A percentile compares a stretch with the other conserved stretches of the same genome.
phyloP scores from a whole-genome alignment of 768 basidiomycete species.

The Stropharia rugosoannulata region DNA sequence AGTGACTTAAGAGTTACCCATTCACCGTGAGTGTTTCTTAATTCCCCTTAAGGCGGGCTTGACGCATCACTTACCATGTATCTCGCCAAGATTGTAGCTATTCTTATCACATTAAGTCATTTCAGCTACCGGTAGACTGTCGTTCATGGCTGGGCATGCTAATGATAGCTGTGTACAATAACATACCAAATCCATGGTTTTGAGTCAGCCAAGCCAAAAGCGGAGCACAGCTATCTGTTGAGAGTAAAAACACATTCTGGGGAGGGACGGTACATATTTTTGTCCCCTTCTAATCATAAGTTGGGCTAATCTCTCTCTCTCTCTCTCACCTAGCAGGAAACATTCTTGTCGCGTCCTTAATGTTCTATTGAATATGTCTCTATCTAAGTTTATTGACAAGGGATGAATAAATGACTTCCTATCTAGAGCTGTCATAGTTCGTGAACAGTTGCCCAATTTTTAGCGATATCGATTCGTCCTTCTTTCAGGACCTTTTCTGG shows the following conservation, averaged over 20 bases:
- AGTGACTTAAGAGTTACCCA: no score
- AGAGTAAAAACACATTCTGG: neutral
- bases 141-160: no score
- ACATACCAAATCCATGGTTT: neutral
- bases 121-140: no score
- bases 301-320: neutral
- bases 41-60: no score
- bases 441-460: neutral
- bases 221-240: neutral
- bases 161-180: neutral
- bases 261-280: neutral
- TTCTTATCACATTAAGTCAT: no score
- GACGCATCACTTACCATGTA: no score
- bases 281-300: neutral
- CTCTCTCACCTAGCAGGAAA: no score
- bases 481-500: neutral
- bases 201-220: slow-evolving; percentile 3
- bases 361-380: no score
- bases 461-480: neutral
- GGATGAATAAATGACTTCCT: neutral
- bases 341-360: no score
- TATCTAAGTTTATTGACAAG: no score
- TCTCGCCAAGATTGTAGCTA: no score
- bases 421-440: neutral
- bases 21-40: no score